Conservation (phyloP, 148 eudicot genomes). For the Chenopodium album region DNA sequence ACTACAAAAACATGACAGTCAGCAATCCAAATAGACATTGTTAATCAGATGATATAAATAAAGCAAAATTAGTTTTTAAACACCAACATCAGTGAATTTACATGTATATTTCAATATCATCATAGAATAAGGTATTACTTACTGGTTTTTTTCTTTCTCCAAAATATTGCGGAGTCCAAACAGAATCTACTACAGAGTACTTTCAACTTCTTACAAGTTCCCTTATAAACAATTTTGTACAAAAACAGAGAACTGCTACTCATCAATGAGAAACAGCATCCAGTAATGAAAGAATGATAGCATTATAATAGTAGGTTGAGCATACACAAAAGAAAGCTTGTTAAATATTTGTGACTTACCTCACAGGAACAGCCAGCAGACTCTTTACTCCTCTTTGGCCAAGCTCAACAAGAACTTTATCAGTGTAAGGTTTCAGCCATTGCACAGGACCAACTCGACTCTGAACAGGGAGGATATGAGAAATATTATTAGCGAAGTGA, state of each 20-base stretch:
- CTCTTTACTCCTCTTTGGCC: slow-evolving; percentile 85
- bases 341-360: slow-evolving; percentile 43
- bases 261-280: not conserved
- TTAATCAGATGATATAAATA: not conserved
- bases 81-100: too few relatives aligned
- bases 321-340: not conserved
- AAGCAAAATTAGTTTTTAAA: not conserved
- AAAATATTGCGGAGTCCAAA: not conserved
- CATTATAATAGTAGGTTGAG: not conserved
- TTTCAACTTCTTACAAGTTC: not conserved
- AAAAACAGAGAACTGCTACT: not conserved
- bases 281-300: not conserved
- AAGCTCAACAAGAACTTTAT: slow-evolving; percentile 96
- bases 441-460: slow-evolving; percentile 99
- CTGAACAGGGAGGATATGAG: slow-evolving; percentile 35
- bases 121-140: too few relatives aligned
- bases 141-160: not conserved
- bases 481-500: slow-evolving; percentile 5
- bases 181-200: not conserved
- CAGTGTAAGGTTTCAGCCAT: slow-evolving; percentile 99
- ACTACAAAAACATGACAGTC: slow-evolving; percentile 37
- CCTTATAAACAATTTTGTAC: not conserved
- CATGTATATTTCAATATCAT: too few relatives aligned
- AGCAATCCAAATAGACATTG: not conserved
- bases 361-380: slow-evolving; percentile 92